phyloP scores from a whole-genome alignment of 2,329 filamentous ascomycete genomes.

The Aulographum hederae region DNA sequence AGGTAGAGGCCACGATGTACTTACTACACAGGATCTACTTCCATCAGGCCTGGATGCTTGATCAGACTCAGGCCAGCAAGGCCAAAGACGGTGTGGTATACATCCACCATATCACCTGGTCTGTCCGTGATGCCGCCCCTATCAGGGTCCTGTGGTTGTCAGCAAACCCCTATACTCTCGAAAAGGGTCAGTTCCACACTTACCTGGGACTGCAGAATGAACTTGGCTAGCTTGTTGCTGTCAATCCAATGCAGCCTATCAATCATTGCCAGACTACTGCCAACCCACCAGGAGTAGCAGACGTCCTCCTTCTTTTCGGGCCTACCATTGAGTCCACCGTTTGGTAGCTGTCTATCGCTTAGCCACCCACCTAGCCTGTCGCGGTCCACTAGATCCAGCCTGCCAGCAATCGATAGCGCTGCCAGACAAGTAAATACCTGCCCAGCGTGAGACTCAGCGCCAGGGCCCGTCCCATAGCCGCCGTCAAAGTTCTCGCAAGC shows the following conservation, averaged over 20 bases:
- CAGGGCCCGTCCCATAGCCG: constrained; percentile 75
- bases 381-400: constrained; percentile 64
- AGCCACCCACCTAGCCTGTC: constrained; percentile 79
- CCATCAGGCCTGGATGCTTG: constrained; percentile 54
- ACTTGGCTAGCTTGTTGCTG: constrained; percentile 53
- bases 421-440: constrained; percentile 92
- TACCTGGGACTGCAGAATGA: constrained; percentile 73
- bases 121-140: constrained; percentile 75
- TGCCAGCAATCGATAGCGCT: constrained; percentile 65
- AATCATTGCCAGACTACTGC: constrained; percentile 82
- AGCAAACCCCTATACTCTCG: constrained; percentile 3
- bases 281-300: constrained; percentile 98
- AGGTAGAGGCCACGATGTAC: constrained; percentile 9
- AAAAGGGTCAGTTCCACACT: too few relatives aligned
- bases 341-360: constrained; percentile 75
- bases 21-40: constrained; percentile 78
- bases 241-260: constrained; percentile 86
- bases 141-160: constrained; percentile 43
- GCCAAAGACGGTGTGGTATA: constrained; percentile 88
- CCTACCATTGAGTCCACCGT: constrained; percentile 79
- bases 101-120: constrained; percentile 88
- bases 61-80: constrained; percentile 76
- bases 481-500: constrained; percentile 88
- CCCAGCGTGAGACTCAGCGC: constrained; percentile 84
- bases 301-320: constrained; percentile 94